Percentiles rank a stretch among this genome's conserved stretches.
Evolutionary conservation across 306 rosid genomes (phyloP).

Genomic region (Vicia sativa): DNA sequence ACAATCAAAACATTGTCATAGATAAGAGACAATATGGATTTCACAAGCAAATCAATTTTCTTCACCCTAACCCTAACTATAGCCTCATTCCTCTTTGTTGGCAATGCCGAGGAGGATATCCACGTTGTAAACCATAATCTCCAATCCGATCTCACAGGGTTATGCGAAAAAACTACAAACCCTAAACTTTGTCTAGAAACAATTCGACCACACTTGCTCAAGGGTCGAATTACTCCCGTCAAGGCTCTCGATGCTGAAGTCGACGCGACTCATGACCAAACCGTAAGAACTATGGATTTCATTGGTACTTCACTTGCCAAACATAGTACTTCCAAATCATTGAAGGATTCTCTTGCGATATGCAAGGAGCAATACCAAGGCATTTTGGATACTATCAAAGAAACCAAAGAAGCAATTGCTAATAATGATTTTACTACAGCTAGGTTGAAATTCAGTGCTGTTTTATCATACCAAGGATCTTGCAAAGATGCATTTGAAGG

Average conservation of each 20-base stretch:
- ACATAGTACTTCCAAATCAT: fast-evolving
- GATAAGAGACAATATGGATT: slow-evolving; percentile 37
- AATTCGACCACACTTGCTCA: background rate
- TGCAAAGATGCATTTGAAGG: slow-evolving; percentile 37
- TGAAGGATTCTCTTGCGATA: background rate
- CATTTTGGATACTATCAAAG: slow-evolving; percentile 33
- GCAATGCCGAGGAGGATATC: background rate
- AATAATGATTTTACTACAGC: background rate
- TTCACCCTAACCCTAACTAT: slow-evolving; percentile 3
- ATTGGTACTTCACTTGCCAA: background rate
- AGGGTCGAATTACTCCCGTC: background rate
- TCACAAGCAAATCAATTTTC: background rate
- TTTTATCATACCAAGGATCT: slow-evolving; percentile 13
- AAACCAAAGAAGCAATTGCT: background rate
- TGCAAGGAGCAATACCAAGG: slow-evolving; percentile 29
- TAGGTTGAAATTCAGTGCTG: slow-evolving; percentile 26
- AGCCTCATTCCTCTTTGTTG: background rate
- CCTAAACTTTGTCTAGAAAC: slow-evolving; percentile 28
- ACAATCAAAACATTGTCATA: background rate
- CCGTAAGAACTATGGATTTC: background rate
- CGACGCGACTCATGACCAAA: background rate
- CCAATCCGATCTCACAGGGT: fast-evolving
- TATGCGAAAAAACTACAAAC: slow-evolving; percentile 23
- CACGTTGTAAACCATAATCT: background rate
- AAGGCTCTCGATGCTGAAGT: slow-evolving; percentile 24